Evolutionary conservation across 2,329 filamentous ascomycete genomes (phyloP), one percentile per base, ranked within the genome.

Genomic region (Verticillium nubilum): DNA sequence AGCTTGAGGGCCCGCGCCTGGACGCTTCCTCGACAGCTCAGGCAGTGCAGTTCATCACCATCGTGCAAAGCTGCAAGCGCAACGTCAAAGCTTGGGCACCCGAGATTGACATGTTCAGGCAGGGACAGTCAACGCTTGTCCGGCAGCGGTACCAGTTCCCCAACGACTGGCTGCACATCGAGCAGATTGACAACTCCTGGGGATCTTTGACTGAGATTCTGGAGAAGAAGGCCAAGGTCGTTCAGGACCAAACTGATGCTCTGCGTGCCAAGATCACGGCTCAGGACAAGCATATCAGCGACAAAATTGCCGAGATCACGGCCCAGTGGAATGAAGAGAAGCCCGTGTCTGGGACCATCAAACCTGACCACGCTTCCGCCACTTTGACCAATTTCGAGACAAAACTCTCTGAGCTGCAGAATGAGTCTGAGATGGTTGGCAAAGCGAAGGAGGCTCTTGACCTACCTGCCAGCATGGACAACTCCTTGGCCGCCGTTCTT

Each of bases 401-500:
- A 31, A 90, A 91, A 56, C 91, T 99, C 64, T 92, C 90, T 47
- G 88, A 88, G 68, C 81, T 99, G 26, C 91, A 94, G 68, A 88
- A 88, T 50, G 93, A 99, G 70, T 90, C 90, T 27, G 89, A 95
- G 61, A 97, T 97, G 86, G 92, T 99, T 15, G 89, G 91, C 5
- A 97, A 92, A 73, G 96, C 96, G 2, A 99, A 98, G 75, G 95
- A 99, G 73, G 95, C 95, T 4, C 86, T 99, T 50, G 92, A 97
- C 70, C 83, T 99, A 50, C 90, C 94, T 3, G 84, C 90, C 2
- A 90, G 86, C 58, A 80, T 88, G 0, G 91, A 97, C 66, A 90
- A 89, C 57, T 87, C 89, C n/a, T 85, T 99, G 25, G 82, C 85
- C n/a, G 85, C 89, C 27, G 90, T 97, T 9, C 81, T 98, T 17